Evolutionary conservation across 2,329 filamentous ascomycete species (phyloP), one percentile per base, ranked within the genome.

Genomic region (Pseudogymnoascus sp.): DNA sequence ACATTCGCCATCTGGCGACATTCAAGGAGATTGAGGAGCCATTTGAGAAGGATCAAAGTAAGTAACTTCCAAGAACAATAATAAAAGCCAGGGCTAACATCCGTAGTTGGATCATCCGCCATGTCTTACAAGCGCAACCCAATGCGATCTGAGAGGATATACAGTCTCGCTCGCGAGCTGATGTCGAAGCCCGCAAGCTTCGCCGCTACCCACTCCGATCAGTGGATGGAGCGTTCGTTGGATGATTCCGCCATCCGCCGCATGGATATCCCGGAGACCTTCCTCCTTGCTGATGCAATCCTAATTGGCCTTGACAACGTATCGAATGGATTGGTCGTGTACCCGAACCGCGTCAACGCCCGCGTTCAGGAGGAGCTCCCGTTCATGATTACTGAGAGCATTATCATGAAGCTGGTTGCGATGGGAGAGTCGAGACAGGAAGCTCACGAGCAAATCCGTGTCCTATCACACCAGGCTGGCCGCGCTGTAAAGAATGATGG

Each of bases 21-120:
- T 83, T 86, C 77, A 96, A 96, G 80, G 91, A 96, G 75, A 79
- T 95, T 64, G 92, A 96, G 73, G 90, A 93, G 79, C 90, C 90
- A 0, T 90, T 91, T 69, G 89, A 93, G 77, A 86, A 85, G 70
- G 83, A 86, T 68, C 91, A 96, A 77, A 91, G 50, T 57, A 57
- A 35, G 50, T 9, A 57, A 2, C 47, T 21, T 2, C 28, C 10
- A 35, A 57, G 10, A 21, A 19, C 15, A 53, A 57, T 57, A 5
- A 57, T 57, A 33, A 5, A 35, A 10, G 2, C 3, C 5, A 19
- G 28, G 19, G 28, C 17, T 57, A 35, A 57, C 28, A 33, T 57
- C 9, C 3, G 10, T 57, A 57, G 50, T 93, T 68, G 89, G 88
- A 28, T 84, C 80, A 50, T 83, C 79, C 59, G 86, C 86, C 64